phyloP scores from a whole-genome alignment of 805 yeast species.

The Candida berthetii region DNA sequence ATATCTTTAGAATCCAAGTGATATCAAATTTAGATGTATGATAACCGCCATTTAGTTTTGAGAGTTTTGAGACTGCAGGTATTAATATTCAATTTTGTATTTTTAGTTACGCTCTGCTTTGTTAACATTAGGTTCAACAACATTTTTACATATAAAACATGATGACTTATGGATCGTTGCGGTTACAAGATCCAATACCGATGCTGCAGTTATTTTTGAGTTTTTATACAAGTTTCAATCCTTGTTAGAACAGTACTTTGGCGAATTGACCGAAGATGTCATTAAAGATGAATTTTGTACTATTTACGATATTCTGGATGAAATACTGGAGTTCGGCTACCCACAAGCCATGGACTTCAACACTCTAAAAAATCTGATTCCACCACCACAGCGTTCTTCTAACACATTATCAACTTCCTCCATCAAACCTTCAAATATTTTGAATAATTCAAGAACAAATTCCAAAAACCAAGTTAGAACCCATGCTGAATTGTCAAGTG shows the following conservation, averaged over 20 bases:
- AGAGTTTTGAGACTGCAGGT: too few relatives aligned
- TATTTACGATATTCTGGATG: conserved; percentile 75
- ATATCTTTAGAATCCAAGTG: conserved; percentile 89
- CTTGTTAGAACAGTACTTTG: conserved; percentile 40
- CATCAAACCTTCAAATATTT: neutral
- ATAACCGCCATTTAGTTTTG: too few relatives aligned
- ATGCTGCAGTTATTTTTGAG: conserved; percentile 76
- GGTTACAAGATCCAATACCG: conserved; percentile 84
- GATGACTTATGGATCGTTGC: conserved; percentile 74
- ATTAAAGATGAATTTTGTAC: conserved; percentile 61
- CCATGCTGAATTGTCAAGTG: conserved; percentile 3
- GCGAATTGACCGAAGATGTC: conserved; percentile 30
- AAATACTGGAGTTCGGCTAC: conserved; percentile 70
- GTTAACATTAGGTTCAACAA: conserved; percentile 86
- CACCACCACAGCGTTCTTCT: conserved; percentile 5
- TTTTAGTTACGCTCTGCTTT: conserved; percentile 53
- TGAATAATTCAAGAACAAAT: conserved; percentile 17
- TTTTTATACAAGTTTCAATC: conserved; percentile 59
- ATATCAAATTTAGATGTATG: conserved; percentile 53
- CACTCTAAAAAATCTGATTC: conserved; percentile 30
- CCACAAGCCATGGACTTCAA: conserved; percentile 59
- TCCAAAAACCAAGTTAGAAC: conserved; percentile 6
- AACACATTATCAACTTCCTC: neutral
- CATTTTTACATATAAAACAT: conserved; percentile 71
- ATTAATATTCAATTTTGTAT: too few relatives aligned